These are phyloP conservation scores for Fusarium cyanostomum DNA, from an alignment of 2,329 filamentous ascomycete species.

Conservation along the genomic window DNA sequence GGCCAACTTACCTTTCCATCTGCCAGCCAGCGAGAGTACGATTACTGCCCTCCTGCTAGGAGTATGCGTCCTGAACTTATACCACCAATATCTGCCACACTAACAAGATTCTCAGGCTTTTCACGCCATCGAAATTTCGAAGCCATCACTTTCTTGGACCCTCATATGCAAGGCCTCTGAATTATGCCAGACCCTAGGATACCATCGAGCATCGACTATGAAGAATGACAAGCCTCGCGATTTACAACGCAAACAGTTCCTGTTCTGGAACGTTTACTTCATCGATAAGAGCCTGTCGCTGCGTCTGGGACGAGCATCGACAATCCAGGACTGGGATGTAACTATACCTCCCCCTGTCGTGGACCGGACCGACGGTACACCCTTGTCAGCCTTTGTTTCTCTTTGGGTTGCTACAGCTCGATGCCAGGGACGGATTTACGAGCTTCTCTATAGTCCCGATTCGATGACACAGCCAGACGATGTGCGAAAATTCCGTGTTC, in stretches of 20 bases:
- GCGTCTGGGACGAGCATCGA: conserved; percentile 61
- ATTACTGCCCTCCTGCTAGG: conserved; percentile 40
- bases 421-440: conserved; percentile 66
- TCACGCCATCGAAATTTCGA: conserved; percentile 47
- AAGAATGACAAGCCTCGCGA: conserved; percentile 35
- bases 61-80: conserved; percentile 7
- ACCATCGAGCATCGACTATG: conserved; percentile 42
- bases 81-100: not conserved
- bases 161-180: conserved; percentile 46
- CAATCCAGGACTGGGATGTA: conserved; percentile 67
- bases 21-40: conserved; percentile 45
- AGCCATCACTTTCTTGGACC: conserved; percentile 46
- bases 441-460: conserved; percentile 60
- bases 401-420: conserved; percentile 62
- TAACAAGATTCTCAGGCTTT: conserved; percentile 38
- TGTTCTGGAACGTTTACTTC: conserved; percentile 69
- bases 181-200: conserved; percentile 46
- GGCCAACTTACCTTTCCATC: conserved; percentile 45
- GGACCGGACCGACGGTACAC: conserved; percentile 41
- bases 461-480: conserved; percentile 49
- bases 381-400: conserved; percentile 50
- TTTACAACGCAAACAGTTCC: conserved; percentile 39
- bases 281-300: conserved; percentile 65
- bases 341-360: conserved; percentile 50
- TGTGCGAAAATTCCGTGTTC: conserved; percentile 48